These are phyloP conservation scores for Lichtheimia corymbifera DNA, from an alignment of 371 early-diverging fungal species.

Conservation along the genomic window DNA sequence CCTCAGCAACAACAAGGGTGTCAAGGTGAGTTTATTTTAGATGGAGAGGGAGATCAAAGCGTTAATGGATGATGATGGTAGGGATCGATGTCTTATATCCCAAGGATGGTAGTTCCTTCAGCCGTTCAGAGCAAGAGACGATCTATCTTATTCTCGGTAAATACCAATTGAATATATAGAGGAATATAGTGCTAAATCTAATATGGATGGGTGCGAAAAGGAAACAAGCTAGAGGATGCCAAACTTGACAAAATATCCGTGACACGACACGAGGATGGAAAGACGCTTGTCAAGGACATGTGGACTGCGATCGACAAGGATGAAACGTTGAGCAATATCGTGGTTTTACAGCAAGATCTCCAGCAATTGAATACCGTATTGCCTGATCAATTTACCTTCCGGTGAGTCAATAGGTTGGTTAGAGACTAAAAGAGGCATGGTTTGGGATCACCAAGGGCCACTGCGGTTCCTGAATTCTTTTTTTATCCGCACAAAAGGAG, in stretches of 20 bases:
- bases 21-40: too few species aligned
- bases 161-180: not conserved
- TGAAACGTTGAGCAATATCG: constrained; percentile 5
- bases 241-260: not conserved
- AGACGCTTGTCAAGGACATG: constrained; percentile 1
- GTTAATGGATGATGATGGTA: not conserved
- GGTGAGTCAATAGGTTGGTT: constrained; percentile 3
- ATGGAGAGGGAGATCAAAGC: too few species aligned
- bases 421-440: constrained; percentile 3
- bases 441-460: constrained; percentile 1
- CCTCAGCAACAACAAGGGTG: too few species aligned
- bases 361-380: not conserved
- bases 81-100: constrained; percentile 8
- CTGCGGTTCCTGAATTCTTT: constrained; percentile 13
- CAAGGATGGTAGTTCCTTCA: constrained; percentile 6
- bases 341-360: constrained; percentile 9
- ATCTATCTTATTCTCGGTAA: constrained; percentile 12
- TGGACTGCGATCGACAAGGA: not conserved
- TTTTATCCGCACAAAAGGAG: constrained; percentile 7
- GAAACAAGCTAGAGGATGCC: constrained; percentile 8
- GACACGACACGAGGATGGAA: constrained; percentile 1
- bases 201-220: not conserved
- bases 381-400: constrained; percentile 12
- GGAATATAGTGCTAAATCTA: too few species aligned
- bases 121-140: not conserved